Evolutionary conservation across 2,329 filamentous ascomycete species (phyloP).

Genomic region (Pseudogymnoascus sp.): DNA sequence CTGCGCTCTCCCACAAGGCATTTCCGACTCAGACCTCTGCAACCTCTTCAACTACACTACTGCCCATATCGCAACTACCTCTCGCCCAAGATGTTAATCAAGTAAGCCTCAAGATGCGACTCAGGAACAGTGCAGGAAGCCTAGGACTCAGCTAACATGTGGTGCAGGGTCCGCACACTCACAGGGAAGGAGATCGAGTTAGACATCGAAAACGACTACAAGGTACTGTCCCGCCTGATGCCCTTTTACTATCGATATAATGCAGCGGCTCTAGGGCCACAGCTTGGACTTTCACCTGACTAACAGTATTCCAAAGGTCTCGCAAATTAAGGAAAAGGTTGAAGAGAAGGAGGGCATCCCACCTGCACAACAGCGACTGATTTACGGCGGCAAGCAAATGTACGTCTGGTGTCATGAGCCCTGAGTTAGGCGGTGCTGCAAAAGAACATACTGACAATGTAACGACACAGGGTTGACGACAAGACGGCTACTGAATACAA

Average conservation of each 20-base stretch:
- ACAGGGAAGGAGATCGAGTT: conserved; percentile 99
- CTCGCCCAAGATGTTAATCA: conserved; percentile 41
- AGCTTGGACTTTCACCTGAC: not conserved
- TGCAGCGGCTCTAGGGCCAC: not conserved
- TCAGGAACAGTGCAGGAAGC: not conserved
- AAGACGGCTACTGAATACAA: conserved; percentile 87
- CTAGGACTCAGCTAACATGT: conserved; percentile 8
- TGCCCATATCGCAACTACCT: not conserved
- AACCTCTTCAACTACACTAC: not conserved
- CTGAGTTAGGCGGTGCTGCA: not conserved
- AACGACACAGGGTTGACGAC: conserved; percentile 71
- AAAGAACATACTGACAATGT: not conserved
- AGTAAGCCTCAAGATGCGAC: conserved; percentile 31
- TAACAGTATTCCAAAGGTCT: conserved; percentile 51
- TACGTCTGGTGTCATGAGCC: conserved; percentile 36
- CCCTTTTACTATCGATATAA: not conserved
- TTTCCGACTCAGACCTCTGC: not conserved
- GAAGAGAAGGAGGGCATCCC: conserved; percentile 99
- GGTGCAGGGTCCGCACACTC: conserved; percentile 79
- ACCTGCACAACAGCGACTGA: conserved; percentile 90
- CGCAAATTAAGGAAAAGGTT: conserved; percentile 96
- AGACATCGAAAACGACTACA: conserved; percentile 90
- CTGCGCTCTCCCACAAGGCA: conserved; percentile 2
- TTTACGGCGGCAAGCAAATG: conserved; percentile 98
- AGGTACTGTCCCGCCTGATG: conserved; percentile 45